A percentile compares a stretch with the other conserved stretches of the same genome.
Conservation (phyloP, 2,329 filamentous ascomycete species). For the Hymenoscyphus infarciens region DNA sequence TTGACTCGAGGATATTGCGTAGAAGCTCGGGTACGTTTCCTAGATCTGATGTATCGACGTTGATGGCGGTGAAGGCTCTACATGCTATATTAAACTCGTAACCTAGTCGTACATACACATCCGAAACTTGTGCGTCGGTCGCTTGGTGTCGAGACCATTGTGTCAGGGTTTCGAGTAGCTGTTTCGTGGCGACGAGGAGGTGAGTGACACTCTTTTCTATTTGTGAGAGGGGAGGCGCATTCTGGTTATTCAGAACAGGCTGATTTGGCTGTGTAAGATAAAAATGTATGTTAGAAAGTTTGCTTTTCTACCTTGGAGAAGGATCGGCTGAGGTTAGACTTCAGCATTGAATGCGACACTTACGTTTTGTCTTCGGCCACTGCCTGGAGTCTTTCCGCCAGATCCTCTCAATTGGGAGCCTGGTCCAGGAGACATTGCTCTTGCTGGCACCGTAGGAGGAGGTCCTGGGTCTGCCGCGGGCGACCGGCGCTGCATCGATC, state of each 20-base stretch:
- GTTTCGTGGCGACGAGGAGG: constrained; percentile 94
- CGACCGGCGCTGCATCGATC: constrained; percentile 57
- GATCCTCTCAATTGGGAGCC: constrained; percentile 59
- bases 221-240: constrained; percentile 61
- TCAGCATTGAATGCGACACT: constrained; percentile 36
- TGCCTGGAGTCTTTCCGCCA: constrained; percentile 57
- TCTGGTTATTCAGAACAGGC: constrained; percentile 23
- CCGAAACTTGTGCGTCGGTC: constrained; percentile 91
- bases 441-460: constrained; percentile 51
- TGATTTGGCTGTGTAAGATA: constrained; percentile 17
- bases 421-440: constrained; percentile 54
- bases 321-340: not conserved
- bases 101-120: constrained; percentile 94
- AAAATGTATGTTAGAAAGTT: constrained; percentile 7
- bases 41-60: constrained; percentile 89
- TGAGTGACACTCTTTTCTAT: constrained; percentile 99
- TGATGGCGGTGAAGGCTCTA: constrained; percentile 92
- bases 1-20: constrained; percentile 88
- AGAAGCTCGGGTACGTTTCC: constrained; percentile 92
- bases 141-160: constrained; percentile 94
- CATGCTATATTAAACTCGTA: constrained; percentile 99
- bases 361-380: constrained; percentile 55
- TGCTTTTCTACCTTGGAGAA: constrained; percentile 6
- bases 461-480: constrained; percentile 59
- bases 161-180: constrained; percentile 93